A percentile compares a stretch with the other conserved stretches of the same genome.
These are phyloP conservation scores for Alternaria sp. DNA, from an alignment of 2,329 filamentous ascomycete genomes.

Conservation along the genomic window DNA sequence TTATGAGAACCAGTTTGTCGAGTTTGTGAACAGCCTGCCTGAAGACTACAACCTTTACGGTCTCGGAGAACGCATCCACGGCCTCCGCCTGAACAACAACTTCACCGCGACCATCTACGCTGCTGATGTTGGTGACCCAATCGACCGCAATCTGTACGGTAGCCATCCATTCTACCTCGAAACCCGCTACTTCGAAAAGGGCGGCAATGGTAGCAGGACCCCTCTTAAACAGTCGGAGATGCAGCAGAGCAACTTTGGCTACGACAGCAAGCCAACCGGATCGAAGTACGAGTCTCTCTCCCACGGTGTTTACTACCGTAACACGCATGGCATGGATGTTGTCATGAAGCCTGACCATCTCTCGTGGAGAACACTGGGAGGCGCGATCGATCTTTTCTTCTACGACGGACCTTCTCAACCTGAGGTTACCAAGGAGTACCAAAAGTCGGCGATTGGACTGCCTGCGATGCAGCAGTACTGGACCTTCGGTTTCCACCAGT, in stretches of 20 bases:
- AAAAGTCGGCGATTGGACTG: slow-evolving; percentile 69
- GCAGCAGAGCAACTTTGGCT: slow-evolving; percentile 18
- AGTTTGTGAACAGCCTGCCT: slow-evolving; percentile 70
- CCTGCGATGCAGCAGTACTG: slow-evolving; percentile 81
- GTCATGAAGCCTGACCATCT: slow-evolving; percentile 68
- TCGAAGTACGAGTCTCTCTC: slow-evolving; percentile 69
- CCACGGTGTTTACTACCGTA: slow-evolving; percentile 79
- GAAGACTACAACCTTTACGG: slow-evolving; percentile 79
- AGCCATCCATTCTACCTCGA: slow-evolving; percentile 81
- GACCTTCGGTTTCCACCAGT: slow-evolving; percentile 83
- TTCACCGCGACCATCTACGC: slow-evolving; percentile 72
- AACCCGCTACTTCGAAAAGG: slow-evolving; percentile 73
- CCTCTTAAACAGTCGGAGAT: slow-evolving; percentile 63
- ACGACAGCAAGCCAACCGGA: slow-evolving; percentile 28
- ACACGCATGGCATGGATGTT: slow-evolving; percentile 77
- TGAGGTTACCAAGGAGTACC: slow-evolving; percentile 74
- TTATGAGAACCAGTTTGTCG: slow-evolving; percentile 79
- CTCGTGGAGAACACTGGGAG: slow-evolving; percentile 77
- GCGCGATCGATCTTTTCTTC: slow-evolving; percentile 80
- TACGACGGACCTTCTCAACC: slow-evolving; percentile 74
- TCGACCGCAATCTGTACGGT: slow-evolving; percentile 75
- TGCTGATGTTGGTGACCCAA: slow-evolving; percentile 70
- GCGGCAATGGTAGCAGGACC: slow-evolving; percentile 55
- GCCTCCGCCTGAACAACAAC: slow-evolving; percentile 74
- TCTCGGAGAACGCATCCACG: slow-evolving; percentile 75